These are phyloP conservation scores for Neurospora sp. DNA, from an alignment of 495 filamentous ascomycete genomes.

Conservation along the genomic window DNA sequence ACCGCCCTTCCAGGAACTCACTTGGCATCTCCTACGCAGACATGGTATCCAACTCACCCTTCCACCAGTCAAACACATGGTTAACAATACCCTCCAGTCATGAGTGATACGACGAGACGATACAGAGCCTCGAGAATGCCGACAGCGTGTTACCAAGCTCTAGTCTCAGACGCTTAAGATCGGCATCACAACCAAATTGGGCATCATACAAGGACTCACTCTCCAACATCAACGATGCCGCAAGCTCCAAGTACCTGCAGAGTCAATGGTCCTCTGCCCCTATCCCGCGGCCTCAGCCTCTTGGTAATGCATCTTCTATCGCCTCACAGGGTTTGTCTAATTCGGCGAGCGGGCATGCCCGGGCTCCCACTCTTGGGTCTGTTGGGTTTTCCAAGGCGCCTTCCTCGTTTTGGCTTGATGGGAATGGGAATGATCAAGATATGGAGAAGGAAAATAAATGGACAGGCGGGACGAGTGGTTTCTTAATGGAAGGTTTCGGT, in stretches of 20 bases:
- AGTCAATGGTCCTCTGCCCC: not conserved
- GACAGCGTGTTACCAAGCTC: not conserved
- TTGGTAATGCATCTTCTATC: not conserved
- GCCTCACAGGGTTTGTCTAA: not conserved
- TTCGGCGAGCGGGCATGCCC: not conserved
- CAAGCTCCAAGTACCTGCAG: not conserved
- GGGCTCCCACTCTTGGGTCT: not conserved
- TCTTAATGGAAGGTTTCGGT: not conserved
- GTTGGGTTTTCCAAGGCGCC: not conserved
- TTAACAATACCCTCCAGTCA: constrained; percentile 5
- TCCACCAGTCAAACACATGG: constrained; percentile 14
- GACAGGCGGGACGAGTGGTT: not conserved
- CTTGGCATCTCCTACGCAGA: constrained; percentile 27
- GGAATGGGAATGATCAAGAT: not conserved
- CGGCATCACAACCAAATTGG: constrained; percentile 8
- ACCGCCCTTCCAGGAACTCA: constrained; percentile 10
- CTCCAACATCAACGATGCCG: constrained; percentile 2
- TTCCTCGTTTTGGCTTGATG: not conserved
- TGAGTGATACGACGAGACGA: not conserved
- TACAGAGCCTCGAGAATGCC: not conserved
- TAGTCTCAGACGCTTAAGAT: not conserved
- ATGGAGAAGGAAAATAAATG: not conserved
- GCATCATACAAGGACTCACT: constrained; percentile 8
- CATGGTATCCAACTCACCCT: constrained; percentile 10
- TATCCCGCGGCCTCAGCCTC: not conserved